phyloP scores from a whole-genome alignment of 2,329 filamentous ascomycete genomes.

The Scedosporium apiospermum region DNA sequence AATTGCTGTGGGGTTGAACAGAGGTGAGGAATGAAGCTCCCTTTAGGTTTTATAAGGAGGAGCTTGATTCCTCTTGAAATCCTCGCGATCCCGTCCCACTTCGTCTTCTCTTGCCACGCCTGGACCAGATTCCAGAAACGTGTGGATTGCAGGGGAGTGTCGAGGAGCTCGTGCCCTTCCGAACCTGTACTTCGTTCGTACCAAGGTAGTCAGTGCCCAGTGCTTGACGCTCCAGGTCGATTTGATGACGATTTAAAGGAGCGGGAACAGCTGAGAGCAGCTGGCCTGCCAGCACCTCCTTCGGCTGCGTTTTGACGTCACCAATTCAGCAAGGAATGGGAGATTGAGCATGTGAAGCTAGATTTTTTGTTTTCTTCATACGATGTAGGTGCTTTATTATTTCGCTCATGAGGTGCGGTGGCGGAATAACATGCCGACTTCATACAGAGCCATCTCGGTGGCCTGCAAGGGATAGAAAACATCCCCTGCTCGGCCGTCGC shows the following conservation, averaged over 20 bases:
- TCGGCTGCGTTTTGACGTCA: neutral
- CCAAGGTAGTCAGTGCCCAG: no score
- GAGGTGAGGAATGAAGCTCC: neutral
- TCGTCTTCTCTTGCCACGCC: neutral
- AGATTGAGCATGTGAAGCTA: no score
- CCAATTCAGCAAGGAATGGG: no score
- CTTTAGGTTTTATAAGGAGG: neutral
- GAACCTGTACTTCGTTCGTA: no score
- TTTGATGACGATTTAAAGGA: neutral
- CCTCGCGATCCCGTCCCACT: neutral
- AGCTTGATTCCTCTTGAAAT: neutral
- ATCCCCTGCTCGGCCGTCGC: no score
- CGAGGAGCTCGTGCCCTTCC: neutral
- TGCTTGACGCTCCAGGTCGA: no score
- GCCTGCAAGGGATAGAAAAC: no score
- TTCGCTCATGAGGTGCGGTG: no score
- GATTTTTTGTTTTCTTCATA: no score
- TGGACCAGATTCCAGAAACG: neutral
- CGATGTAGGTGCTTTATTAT: no score
- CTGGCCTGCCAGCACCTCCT: neutral
- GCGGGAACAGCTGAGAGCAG: neutral
- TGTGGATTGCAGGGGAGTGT: neutral
- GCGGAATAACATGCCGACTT: no score
- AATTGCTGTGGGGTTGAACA: neutral
- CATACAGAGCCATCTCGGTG: no score